Percentiles rank a stretch among this genome's conserved stretches.
These are phyloP conservation scores for Chalara sp. DNA, from an alignment of 2,329 filamentous ascomycete species.

Conservation along the genomic window DNA sequence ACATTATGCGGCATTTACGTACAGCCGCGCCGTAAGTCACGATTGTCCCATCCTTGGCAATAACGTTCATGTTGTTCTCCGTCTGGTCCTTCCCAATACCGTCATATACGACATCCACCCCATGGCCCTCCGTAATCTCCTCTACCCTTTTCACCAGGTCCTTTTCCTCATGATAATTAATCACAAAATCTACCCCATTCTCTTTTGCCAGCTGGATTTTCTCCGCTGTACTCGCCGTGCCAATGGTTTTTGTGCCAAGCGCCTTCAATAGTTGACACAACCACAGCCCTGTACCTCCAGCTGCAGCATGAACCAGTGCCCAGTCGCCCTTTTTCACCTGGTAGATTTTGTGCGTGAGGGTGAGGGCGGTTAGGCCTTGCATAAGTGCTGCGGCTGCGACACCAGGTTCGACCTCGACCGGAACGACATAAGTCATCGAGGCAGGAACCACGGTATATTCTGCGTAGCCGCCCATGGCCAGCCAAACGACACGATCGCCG, in stretches of 20 bases:
- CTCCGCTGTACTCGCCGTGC: conserved; percentile 65
- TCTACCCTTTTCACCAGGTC: conserved; percentile 52
- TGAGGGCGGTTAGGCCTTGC: conserved; percentile 78
- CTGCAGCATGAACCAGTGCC: conserved; percentile 79
- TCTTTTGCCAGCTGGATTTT: conserved; percentile 65
- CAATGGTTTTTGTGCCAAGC: conserved; percentile 73
- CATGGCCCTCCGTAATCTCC: conserved; percentile 65
- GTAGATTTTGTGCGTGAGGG: conserved; percentile 69
- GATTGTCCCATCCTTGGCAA: conserved; percentile 71
- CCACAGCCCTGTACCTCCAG: conserved; percentile 72
- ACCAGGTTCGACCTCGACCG: conserved; percentile 52
- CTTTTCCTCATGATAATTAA: conserved; percentile 60
- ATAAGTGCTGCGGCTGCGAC: conserved; percentile 62
- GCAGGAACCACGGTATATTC: conserved; percentile 50
- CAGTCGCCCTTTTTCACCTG: conserved; percentile 69
- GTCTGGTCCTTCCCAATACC: conserved; percentile 83
- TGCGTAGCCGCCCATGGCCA: conserved; percentile 48
- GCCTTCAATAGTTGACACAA: conserved; percentile 68
- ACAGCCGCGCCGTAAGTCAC: conserved; percentile 76
- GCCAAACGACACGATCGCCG: conserved; percentile 67
- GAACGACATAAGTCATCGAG: conserved; percentile 53
- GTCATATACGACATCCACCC: conserved; percentile 76
- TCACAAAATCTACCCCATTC: conserved; percentile 63
- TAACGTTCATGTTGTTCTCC: conserved; percentile 66
- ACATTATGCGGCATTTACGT: conserved; percentile 27